A percentile compares a stretch with the other conserved stretches of the same genome.
Evolutionary conservation across 2,329 filamentous ascomycete genomes (phyloP).

Genomic region (Fonsecaea monophora): DNA sequence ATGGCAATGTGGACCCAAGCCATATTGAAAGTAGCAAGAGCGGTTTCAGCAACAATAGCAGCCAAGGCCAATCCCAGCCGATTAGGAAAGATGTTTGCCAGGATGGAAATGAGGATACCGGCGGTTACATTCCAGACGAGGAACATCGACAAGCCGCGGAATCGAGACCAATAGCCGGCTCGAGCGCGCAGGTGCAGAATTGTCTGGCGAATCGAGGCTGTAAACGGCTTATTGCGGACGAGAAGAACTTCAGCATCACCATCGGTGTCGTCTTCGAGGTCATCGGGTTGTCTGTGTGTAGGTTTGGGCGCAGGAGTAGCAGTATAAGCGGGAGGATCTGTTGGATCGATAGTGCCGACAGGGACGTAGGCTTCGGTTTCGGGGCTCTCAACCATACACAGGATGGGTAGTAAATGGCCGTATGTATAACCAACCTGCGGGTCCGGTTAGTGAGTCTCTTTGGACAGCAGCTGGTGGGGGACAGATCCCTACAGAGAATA

Average conservation of each 20-base stretch:
- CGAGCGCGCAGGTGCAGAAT: conserved; percentile 67
- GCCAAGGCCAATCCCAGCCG: conserved; percentile 57
- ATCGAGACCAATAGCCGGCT: conserved; percentile 69
- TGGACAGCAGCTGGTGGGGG: background rate
- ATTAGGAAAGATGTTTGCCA: conserved; percentile 55
- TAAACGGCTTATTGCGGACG: conserved; percentile 64
- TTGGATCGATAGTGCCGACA: conserved; percentile 51
- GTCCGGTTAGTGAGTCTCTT: conserved; percentile 10
- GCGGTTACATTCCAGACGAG: conserved; percentile 57
- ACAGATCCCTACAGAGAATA: conserved; percentile 42
- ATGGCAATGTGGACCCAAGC: conserved; percentile 89
- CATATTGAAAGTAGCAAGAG: conserved; percentile 72
- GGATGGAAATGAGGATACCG: conserved; percentile 51
- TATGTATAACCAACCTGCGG: conserved; percentile 61
- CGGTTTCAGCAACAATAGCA: conserved; percentile 64
- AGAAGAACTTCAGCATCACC: conserved; percentile 55
- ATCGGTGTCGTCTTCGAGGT: conserved; percentile 40
- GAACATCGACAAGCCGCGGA: conserved; percentile 69
- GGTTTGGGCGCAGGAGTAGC: conserved; percentile 41
- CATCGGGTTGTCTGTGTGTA: conserved; percentile 24
- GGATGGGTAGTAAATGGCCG: conserved; percentile 64
- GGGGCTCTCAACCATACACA: conserved; percentile 69
- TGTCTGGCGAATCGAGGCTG: conserved; percentile 64
- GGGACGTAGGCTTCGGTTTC: conserved; percentile 60
- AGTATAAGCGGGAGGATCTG: conserved; percentile 44